Evolutionary conservation across 345 rosid species (phyloP), one percentile per base, ranked within the genome.

Genomic region (Heritiera fomes): DNA sequence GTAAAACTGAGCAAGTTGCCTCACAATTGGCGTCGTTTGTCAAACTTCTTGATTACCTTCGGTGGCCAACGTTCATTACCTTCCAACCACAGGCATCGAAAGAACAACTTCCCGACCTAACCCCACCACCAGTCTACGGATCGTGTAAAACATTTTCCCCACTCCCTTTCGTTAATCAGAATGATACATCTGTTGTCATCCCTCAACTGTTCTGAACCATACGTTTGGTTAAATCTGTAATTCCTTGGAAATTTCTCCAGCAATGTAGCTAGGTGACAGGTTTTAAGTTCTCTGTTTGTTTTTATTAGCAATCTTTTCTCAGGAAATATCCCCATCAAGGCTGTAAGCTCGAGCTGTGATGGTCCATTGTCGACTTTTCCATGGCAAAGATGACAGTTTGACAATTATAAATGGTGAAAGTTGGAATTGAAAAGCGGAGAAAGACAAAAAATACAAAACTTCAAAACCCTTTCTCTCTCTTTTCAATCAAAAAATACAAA

Each of bases 1-100:
- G 75, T 40, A 46, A 47, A 50, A 30, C 75, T 52, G 45, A 15
- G 46, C 62, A 34, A 71, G 15, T 52, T 52, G 75, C 75, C 13
- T 14, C n/a, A n/a, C 45, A 7, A 52, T 13, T 32, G 47, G 75
- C 46, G 28, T 32, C 28, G 10, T 17, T 30, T 52, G 20, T 32
- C 58, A 18, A 18, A 32, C 61, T 32, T 52, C 32, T 52, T 23
- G 1, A 17, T 52, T 50, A 50, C 28, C n/a, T 13, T 71, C 7
- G 59, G 59, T 71, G 74, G 43, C 58, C 64, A 23, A 47, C 8
- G 38, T 34, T 34, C 18, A 69, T 38, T 46, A 45, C 55, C 55
- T 46, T 69, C 73, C 28, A 52, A 28, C 46, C 75, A 32, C 61
- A 61, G 60, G 47, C 61, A 71, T 52, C 56, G 15, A 32, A 11